Evolutionary conservation across 2,329 filamentous ascomycete genomes (phyloP), one percentile per base, ranked within the genome.

Genomic region (Penicillium sp.): DNA sequence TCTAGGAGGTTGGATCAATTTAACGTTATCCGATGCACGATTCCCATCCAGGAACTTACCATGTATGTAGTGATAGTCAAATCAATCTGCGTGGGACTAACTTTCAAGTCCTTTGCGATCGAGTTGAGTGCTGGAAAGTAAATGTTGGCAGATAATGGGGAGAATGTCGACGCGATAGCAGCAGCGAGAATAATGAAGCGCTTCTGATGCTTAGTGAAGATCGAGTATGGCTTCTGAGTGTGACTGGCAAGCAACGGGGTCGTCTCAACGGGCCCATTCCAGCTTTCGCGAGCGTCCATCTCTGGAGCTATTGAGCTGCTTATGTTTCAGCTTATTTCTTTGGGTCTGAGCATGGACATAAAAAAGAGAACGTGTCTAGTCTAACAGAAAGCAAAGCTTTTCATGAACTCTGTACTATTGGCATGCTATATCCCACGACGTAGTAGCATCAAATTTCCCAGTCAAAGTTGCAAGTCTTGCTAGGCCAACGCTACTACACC

Each of bases 91-190:
- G 60, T 59, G 0, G 56, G 41, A 18, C 41, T 59, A 6, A 69
- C 66, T 4, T 50, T 33, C 16, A 77, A 54, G 18, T 74, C 71
- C 55, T 67, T 59, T 1, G 72, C 63, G 13, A 74, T 64, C 2
- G 68, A 64, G 24, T 70, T 70, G 19, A 80, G 60, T 6, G 75
- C 55, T 22, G 65, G 65, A 24, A 64, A 67, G 43, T 67, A 81
- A 41, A 81, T 79, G 56, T 77, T 77, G 6, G 76, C 73, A 0
- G 76, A 76, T 0, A 81, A 63, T 2, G 77, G 77, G 0, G 76
- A 77, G 60, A 80, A 79, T 40, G 76, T 71, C 1, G 76, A 77
- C 9, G 73, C 77, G 27, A 77, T 66, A 1, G 76, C 70, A 2
- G 77, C 76, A 50, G 75, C 68, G 16, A 75, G 63, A 33, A 78